Base-by-base conservation (phyloP, 2,329 filamentous ascomycete species). In the Calonectria henricotiae region DNA sequence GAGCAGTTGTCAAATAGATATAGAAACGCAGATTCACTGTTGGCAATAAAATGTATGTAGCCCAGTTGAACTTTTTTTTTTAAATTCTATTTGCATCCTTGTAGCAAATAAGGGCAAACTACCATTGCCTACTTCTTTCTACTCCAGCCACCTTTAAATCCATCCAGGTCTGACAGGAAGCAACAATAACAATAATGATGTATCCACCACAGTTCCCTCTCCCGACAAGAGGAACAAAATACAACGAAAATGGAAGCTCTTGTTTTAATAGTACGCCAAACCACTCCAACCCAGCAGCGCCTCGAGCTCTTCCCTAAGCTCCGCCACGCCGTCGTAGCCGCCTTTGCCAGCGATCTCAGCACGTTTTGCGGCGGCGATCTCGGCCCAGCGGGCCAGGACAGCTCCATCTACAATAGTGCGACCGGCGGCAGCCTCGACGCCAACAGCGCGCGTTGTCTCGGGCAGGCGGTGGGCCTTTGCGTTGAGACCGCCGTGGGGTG, bases 401-500 rank as follows among this genome's bases (percentile, higher is more conserved):
- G 87, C 88, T 0, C 94, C 95, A 79, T 98, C 95, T 4, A 98
- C 88, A 62, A 97, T 88, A 2, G 89, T 91, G 20, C 93, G 85
- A 1, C 89, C 89, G 0, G 87, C 89, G 74, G 84, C 89, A 67
- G 86, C 86, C 62, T 91, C 89, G 1, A 91, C 88, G 15, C 86
- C 89, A 0, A 89, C 82, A 7, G 84, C 6, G 78, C 82, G 69
- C 70, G 84, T 67, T 73, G 82, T 80, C 11, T 75, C 87, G 80
- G 77, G 89, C 58, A 85, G 85, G 15, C 96, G 89, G 83, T 96
- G 94, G 0, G 91, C 94, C 66, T 93, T 91, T 2, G 94, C 93
- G 82, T 98, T 98, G 61, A 98, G 86, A 0, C 94, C 94, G 8
- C 91, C 94, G 5, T 93, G 85, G 72, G 95, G 91, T 49, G 94